Evolutionary conservation across 306 rosid species (phyloP), one percentile per base, ranked within the genome.

Genomic region (Styphnolobium japonicum): DNA sequence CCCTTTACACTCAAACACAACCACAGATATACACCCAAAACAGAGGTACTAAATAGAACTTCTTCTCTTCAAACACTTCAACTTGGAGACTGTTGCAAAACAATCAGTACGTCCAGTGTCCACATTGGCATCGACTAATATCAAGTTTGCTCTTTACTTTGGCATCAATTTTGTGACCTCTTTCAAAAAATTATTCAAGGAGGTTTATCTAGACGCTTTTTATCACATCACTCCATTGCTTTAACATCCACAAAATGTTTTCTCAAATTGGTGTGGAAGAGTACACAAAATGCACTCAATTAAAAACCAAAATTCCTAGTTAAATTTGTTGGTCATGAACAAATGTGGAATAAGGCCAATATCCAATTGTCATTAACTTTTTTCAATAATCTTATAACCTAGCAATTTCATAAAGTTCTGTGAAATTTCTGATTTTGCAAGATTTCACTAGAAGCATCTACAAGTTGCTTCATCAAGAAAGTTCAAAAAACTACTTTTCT

Each of bases 141-240:
- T 76, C 87, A 78, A 78, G 87, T 86, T 79, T 60, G 94, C 91
- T 57, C 73, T 74, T 83, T 81, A 66, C 81, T 92, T 86, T 90
- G 48, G 97, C 98, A 92, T 88, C 97, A 73, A 86, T 55, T 53
- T 48, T 75, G 94, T 88, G 96, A 69, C 98, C 97, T 83, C 88
- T 58, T 82, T 70, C 89, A 89, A 94, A 92, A 79, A 81, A 85
- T 58, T 84, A 92, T 91, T 88, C 89, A 88, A 85, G 90, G 80
- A 90, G 93, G 90, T 70, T 97, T 94, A 92, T 94, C 97, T 63
- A 85, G 94, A 94, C 86, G 98, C 94, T 80, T 39, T 73, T 39
- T 57, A 80, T 57, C 58, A 76, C 34, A 18, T 21, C 64, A 55
- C 72, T 69, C 70, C 33, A 39, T 48, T 34, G 40, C 48, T 79